Evolutionary conservation across 2,329 filamentous ascomycete genomes (phyloP).

Genomic region (Penicillium sclerotigenum): DNA sequence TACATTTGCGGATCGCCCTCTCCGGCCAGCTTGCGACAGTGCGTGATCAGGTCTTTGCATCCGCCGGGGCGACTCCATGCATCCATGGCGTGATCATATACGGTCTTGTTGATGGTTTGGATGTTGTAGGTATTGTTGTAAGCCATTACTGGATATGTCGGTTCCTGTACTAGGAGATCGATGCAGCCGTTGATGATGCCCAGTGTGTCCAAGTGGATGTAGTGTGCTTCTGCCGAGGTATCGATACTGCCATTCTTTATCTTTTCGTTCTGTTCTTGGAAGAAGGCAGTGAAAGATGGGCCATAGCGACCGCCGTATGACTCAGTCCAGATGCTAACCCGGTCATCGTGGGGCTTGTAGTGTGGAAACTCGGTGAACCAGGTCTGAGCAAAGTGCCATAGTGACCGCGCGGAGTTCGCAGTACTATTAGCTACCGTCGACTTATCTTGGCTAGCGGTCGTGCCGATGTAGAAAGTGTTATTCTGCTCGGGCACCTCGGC

Average conservation of each 20-base stretch:
- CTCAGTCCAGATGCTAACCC: conserved; percentile 46
- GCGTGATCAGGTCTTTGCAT: conserved; percentile 53
- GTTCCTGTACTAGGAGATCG: conserved; percentile 50
- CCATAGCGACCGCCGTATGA: conserved; percentile 48
- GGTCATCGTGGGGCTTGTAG: conserved; percentile 58
- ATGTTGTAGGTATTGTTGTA: conserved; percentile 61
- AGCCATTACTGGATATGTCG: conserved; percentile 51
- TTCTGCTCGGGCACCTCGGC: conserved; percentile 46
- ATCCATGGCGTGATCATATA: conserved; percentile 47
- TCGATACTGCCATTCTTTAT: conserved; percentile 34
- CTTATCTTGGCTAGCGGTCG: conserved; percentile 47
- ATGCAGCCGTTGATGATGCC: conserved; percentile 58
- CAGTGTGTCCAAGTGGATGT: conserved; percentile 51
- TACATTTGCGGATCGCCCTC: conserved; percentile 51
- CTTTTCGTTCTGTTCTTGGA: conserved; percentile 44
- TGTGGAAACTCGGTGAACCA: conserved; percentile 63
- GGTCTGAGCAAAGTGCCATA: conserved; percentile 60
- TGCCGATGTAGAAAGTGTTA: conserved; percentile 53
- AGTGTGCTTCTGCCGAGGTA: conserved; percentile 27
- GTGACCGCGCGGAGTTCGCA: conserved; percentile 51
- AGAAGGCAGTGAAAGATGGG: conserved; percentile 40
- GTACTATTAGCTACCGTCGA: conserved; percentile 51
- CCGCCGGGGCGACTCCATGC: conserved; percentile 48
- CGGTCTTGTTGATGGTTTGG: conserved; percentile 48
- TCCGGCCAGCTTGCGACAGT: conserved; percentile 50